These are phyloP conservation scores for Platismatia glauca DNA, from an alignment of 495 filamentous ascomycete species.

Conservation along the genomic window DNA sequence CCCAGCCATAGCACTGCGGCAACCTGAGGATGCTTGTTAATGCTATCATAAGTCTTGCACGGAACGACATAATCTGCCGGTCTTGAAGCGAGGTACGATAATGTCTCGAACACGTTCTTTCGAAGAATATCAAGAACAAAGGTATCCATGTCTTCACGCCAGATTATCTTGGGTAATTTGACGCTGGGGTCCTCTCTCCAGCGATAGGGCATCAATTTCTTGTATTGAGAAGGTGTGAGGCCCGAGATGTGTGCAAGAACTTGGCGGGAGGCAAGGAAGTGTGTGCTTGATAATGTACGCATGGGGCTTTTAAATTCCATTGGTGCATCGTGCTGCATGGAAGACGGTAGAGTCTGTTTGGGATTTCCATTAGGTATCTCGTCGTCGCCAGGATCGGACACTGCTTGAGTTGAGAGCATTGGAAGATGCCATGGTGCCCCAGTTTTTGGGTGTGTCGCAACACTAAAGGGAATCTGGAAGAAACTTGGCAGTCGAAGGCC, in stretches of 20 bases:
- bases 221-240: slow-evolving; percentile 21
- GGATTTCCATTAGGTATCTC: neutral
- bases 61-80: slow-evolving; percentile 22
- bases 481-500: slow-evolving; percentile 46
- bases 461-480: slow-evolving; percentile 54
- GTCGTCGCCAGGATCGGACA: neutral
- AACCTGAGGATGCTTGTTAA: slow-evolving; percentile 27
- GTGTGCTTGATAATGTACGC: slow-evolving; percentile 17
- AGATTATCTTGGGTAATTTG: slow-evolving; percentile 36
- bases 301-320: neutral
- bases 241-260: slow-evolving; percentile 15
- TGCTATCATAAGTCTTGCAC: slow-evolving; percentile 33
- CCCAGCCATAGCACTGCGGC: slow-evolving; percentile 29
- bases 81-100: slow-evolving; percentile 27
- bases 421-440: slow-evolving; percentile 53
- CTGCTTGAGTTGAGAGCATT: slow-evolving; percentile 17
- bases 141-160: slow-evolving; percentile 61
- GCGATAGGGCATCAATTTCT: slow-evolving; percentile 29
- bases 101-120: slow-evolving; percentile 34
- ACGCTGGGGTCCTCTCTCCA: slow-evolving; percentile 33
- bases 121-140: slow-evolving; percentile 49
- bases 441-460: slow-evolving; percentile 49
- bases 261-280: slow-evolving; percentile 13
- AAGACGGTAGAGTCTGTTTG: neutral
- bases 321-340: slow-evolving; percentile 3